Conservation (phyloP, 106 monocot species). For the Dendrobium nobile region DNA sequence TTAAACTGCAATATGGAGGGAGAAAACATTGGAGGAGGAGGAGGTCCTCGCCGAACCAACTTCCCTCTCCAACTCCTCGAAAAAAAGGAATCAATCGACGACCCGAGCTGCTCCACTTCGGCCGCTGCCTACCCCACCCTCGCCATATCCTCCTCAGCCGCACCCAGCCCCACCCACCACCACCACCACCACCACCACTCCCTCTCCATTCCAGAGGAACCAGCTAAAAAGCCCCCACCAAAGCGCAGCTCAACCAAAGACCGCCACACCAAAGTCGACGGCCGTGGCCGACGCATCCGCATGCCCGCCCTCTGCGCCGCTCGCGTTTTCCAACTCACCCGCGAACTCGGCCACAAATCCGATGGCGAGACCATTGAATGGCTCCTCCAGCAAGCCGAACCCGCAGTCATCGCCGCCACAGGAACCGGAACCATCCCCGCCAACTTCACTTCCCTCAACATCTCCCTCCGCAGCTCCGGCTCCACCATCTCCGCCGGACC, state of each 20-base stretch:
- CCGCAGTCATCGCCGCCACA: slow-evolving; percentile 77
- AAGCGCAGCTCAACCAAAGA: slow-evolving; percentile 66
- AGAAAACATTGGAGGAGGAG: slow-evolving; percentile 15
- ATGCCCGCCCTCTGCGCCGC: slow-evolving; percentile 88
- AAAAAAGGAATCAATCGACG: slow-evolving; percentile 36
- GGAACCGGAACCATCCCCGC: slow-evolving; percentile 87
- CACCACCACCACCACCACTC: background rate
- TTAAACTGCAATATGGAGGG: slow-evolving; percentile 34
- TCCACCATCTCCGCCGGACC: slow-evolving; percentile 40
- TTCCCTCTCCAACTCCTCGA: slow-evolving; percentile 81
- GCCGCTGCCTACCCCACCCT: slow-evolving; percentile 12
- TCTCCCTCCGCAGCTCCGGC: slow-evolving; percentile 60
- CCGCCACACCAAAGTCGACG: slow-evolving; percentile 86
- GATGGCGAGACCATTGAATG: slow-evolving; percentile 93
- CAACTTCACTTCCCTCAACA: slow-evolving; percentile 69
- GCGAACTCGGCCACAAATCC: slow-evolving; percentile 82
- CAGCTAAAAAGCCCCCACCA: slow-evolving; percentile 17
- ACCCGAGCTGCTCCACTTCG: slow-evolving; percentile 20
- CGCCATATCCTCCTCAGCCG: slow-evolving; percentile 8
- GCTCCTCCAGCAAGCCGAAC: slow-evolving; percentile 85
- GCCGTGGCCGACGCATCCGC: slow-evolving; percentile 72
- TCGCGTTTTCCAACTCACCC: slow-evolving; percentile 77
- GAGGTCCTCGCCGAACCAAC: slow-evolving; percentile 40
- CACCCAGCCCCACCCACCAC: background rate
- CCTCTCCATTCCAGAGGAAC: slow-evolving; percentile 12